These are phyloP conservation scores for Benincasa hispida DNA, from an alignment of 306 rosid genomes.

Conservation along the genomic window DNA sequence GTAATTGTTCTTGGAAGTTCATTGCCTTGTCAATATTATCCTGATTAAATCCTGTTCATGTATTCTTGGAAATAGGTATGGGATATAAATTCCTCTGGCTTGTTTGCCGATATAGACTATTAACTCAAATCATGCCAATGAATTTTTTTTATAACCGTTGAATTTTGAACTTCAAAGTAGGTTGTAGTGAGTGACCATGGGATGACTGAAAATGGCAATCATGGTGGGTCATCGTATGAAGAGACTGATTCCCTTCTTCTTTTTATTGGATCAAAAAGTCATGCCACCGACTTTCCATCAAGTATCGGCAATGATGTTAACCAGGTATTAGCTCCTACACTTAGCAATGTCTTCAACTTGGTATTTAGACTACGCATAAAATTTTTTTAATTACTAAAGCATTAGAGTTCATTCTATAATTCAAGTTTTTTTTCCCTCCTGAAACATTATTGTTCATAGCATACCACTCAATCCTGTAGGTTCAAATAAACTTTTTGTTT, in stretches of 20 bases:
- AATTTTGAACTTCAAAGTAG: slow-evolving; percentile 23
- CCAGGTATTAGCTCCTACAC: slow-evolving; percentile 45
- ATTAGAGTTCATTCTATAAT: not conserved
- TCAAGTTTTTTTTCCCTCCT: not conserved
- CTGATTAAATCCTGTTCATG: not conserved
- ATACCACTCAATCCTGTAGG: not conserved
- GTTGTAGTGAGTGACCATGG: slow-evolving; percentile 92
- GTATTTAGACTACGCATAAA: not conserved
- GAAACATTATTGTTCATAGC: not conserved
- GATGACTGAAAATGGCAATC: slow-evolving; percentile 89
- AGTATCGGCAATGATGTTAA: slow-evolving; percentile 28
- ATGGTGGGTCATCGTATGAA: slow-evolving; percentile 85
- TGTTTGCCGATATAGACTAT: not conserved
- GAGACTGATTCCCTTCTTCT: slow-evolving; percentile 79
- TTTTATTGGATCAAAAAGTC: slow-evolving; percentile 46
- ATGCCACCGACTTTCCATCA: slow-evolving; percentile 20
- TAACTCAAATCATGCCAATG: not conserved
- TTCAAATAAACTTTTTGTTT: not conserved
- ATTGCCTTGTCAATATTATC: not conserved
- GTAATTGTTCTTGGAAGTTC: not conserved
- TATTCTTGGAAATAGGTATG: not conserved
- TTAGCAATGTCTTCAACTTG: not conserved
- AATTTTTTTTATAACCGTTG: not conserved
- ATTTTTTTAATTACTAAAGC: not conserved
- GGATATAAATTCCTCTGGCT: not conserved